Base-by-base conservation (phyloP, 2,329 filamentous ascomycete species). In the Pseudocercospora fijiensis region DNA sequence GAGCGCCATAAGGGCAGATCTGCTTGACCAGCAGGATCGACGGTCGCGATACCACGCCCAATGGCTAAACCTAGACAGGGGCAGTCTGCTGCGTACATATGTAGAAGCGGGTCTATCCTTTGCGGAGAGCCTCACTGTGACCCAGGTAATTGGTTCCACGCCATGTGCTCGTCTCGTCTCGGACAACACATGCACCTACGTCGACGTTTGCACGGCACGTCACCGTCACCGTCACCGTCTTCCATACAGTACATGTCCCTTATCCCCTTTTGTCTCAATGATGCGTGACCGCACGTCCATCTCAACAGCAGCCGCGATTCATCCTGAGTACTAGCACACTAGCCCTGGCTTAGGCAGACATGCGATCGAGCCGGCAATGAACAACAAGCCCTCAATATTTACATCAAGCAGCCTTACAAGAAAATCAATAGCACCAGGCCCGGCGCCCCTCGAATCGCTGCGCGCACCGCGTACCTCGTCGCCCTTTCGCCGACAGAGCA, bases 371-470 rank as follows among this genome's bases (percentile, higher is more conserved):
- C 60, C 33, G 59, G 64, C 65, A 62, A 69, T 69, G 67, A 67
- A 62, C 58, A 57, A 62, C 53, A 57, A 63, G 26, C 64, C 62
- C 37, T 67, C 65, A 37, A 65, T 70, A 57, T 68, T 68, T 61
- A 65, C 67, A 24, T 60, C 69, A 20, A 69, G 63, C 33, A 63
- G 45, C 33, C 49, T 64, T 11, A 58, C 59, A 22, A 26, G 58
- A 41, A 64, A 57, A 37, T 51, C 63, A 13, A 37, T 52, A 7
- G 61, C 57, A 33, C 59, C 61, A 8, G 43, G 26, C 55, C 58
- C 57, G 30, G 41, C 43, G 8, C 49, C 62, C 26, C 24, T 41
- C n/a, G 41, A 20, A 13, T 27, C 61, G 22, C 51, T 22, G 49
- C 65, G 60, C 59, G 49, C 62, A 10, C 60, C 63, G 33, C 66